Base-by-base conservation (phyloP, 345 rosid genomes). In the Lepidium sativum region DNA sequence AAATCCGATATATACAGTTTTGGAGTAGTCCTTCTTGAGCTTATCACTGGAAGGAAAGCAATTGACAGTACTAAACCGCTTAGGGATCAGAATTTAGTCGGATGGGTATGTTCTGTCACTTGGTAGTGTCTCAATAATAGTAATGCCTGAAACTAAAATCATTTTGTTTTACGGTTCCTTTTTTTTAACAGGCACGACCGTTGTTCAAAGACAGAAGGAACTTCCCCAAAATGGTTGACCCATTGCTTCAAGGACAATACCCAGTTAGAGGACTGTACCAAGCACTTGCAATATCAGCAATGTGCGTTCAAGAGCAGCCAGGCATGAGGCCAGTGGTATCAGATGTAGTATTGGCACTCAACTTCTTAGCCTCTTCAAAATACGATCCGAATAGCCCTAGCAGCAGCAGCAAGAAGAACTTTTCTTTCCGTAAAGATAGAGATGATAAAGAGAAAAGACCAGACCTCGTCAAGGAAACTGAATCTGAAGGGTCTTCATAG, bases 231-330 rank as follows among this genome's bases (percentile, higher is more conserved):
- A 89, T 92, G 91, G 91, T 82, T 44, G 96, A 92, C 52, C 98
- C 98, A 0, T 66, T 42, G 62, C 96, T 92, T 15, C 80, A 80
- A 20, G 95, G 88, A 56, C 84, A 72, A 59, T 89, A 86, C 72
- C 96, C 96, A 0, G 51, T 75, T 4, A 83, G 86, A 76, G 92
- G 98, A 41, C 60, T 92, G 58, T 89, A 84, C 81, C 98, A 92
- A 80, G 92, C 91, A 3, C 83, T 92, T 34, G 98, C 96, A 13
- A 83, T 92, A 4, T 83, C 98, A 40, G 96, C 98, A 32, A 89
- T 92, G 96, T 92, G 98, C 6, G 89, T 92, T 21, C 98, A 92
- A 63, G 98, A 92, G 49, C 90, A 89, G 73, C 92, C 98, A 8
- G 82, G 76, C 49, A 78, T 84, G 86, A 77, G 98, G 39, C 98